Evolutionary conservation across 2,329 filamentous ascomycete genomes (phyloP), one percentile per base, ranked within the genome.

Genomic region (Fusarium compactum): DNA sequence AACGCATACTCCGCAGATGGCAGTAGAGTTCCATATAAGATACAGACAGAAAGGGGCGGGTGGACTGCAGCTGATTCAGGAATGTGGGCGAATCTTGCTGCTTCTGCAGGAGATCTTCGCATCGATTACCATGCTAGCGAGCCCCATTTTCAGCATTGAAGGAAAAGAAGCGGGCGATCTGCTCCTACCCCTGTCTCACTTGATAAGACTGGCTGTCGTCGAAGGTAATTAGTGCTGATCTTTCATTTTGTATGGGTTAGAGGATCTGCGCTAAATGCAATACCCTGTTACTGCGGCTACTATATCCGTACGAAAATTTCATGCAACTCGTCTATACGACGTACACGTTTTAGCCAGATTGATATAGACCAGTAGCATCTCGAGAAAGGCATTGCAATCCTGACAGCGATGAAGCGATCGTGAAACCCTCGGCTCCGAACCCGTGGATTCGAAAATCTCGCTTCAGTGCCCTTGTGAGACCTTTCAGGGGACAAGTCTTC

Each of bases 41-140:
- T 32, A 4, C 15, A 62, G 15, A 7, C 32, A 24, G 25, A 62
- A 62, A 62, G 59, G 59, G 59, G 59, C 15, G 10, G 4, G 27
- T 29, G 27, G 27, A 29, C 27, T 29, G 27, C 4, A 32, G 20
- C 8, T 45, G 9, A 38, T 38, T 38, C 34, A 38, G 9, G 20
- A 34, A 34, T n/a, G 50, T 16, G 34, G 20, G 20, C 40, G 12
- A 18, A 12, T 32, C 47, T 58, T 57, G 9, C 45, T 30, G 16
- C 25, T 25, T 44, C 20, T 44, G 20, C 14, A 57, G 20, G 20
- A 60, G 57, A 60, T 60, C 41, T 24, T 20, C 51, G 20, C n/a
- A 20, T 3, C 12, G 10, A 30, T 56, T 22, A 29, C 12, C 24
- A 27, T 11, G 2, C 29, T 38, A 56, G 50, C 30, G 14, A 9